A percentile compares a stretch with the other conserved stretches of the same genome.
These are phyloP conservation scores for Carallia pectinifolia DNA, from an alignment of 345 rosid genomes.

Conservation along the genomic window DNA sequence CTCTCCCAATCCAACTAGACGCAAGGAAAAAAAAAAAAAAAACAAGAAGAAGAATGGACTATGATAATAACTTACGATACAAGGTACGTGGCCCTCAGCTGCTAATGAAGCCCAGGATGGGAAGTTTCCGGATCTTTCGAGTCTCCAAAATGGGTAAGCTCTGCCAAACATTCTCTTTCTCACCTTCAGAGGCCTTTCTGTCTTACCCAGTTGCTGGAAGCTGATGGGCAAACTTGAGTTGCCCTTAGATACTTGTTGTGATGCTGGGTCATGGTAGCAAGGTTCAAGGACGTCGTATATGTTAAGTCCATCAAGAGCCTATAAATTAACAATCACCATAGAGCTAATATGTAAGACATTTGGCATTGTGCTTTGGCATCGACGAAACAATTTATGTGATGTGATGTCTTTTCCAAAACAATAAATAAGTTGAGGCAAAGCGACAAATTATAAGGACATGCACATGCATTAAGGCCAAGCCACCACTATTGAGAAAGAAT, in stretches of 20 bases:
- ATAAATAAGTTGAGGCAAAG: too few relatives aligned
- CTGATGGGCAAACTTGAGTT: slow-evolving; percentile 35
- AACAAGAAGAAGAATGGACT: too few relatives aligned
- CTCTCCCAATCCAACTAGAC: too few relatives aligned
- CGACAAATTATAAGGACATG: too few relatives aligned
- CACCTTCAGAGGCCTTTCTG: slow-evolving; percentile 36
- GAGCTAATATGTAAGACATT: not conserved
- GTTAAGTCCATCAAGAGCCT: slow-evolving; percentile 41
- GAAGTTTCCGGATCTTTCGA: slow-evolving; percentile 27
- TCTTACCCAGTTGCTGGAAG: slow-evolving; percentile 39
- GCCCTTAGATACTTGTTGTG: slow-evolving; percentile 1
- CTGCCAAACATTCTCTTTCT: slow-evolving; percentile 48
- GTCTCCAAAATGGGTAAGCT: slow-evolving; percentile 41
- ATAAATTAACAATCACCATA: too few relatives aligned
- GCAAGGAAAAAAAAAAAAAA: too few relatives aligned
- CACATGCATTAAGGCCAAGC: too few relatives aligned
- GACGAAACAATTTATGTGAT: too few relatives aligned
- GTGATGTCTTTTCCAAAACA: too few relatives aligned
- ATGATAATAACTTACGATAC: slow-evolving; percentile 34
- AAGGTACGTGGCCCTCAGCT: slow-evolving; percentile 7
- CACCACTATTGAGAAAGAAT: not conserved
- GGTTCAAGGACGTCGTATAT: slow-evolving; percentile 50
- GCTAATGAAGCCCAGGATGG: slow-evolving; percentile 36
- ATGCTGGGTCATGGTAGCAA: slow-evolving; percentile 39
- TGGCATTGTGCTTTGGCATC: too few relatives aligned